phyloP scores from a whole-genome alignment of 257 asterid genomes.

The Solanum chmielewskii region DNA sequence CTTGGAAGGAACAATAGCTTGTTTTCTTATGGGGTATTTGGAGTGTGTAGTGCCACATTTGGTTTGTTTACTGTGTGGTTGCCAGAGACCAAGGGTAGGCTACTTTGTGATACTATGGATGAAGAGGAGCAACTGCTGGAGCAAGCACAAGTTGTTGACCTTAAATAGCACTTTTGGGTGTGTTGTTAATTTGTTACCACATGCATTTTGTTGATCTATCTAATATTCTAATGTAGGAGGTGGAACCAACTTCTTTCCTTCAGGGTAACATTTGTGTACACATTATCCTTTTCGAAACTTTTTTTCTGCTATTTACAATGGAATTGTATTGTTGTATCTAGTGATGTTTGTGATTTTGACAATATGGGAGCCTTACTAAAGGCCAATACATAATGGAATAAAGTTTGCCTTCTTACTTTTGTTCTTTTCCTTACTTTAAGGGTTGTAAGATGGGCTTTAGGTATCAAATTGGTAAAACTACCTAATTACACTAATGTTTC shows the following conservation, averaged over 20 bases:
- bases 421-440: neutral
- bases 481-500: too few relatives aligned
- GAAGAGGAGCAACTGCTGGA: slow-evolving; percentile 28
- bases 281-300: neutral
- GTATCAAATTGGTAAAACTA: neutral
- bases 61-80: slow-evolving; percentile 26
- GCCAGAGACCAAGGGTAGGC: slow-evolving; percentile 59
- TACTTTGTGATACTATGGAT: slow-evolving; percentile 39
- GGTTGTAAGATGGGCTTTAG: neutral
- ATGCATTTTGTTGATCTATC: too few relatives aligned
- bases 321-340: neutral
- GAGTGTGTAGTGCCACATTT: slow-evolving; percentile 22
- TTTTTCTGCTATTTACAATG: too few relatives aligned
- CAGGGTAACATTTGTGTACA: neutral
- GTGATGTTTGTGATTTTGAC: neutral
- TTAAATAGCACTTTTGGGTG: neutral
- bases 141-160: neutral
- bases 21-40: slow-evolving; percentile 48
- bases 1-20: slow-evolving; percentile 32
- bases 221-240: too few relatives aligned
- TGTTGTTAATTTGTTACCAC: too few relatives aligned
- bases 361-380: neutral
- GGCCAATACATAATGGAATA: neutral
- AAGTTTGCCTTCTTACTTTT: neutral
- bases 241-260: neutral